Conservation (phyloP, 1,139 yeast genomes). For the Maudiozyma humilis region DNA sequence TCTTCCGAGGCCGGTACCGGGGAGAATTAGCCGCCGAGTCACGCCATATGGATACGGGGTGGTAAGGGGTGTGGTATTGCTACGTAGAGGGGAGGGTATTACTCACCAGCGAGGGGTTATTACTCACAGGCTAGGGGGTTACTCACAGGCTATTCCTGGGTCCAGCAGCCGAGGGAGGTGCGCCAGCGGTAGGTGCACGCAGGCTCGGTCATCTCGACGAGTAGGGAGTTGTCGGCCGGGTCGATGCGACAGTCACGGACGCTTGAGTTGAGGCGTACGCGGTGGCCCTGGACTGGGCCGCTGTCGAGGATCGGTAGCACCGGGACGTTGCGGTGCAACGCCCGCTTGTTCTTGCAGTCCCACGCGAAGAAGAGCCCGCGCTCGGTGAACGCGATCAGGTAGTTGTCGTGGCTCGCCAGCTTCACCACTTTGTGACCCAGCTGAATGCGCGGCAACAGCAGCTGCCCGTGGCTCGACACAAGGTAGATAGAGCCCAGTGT, state of each 20-base stretch:
- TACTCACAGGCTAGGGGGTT: not conserved
- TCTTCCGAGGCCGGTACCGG: not conserved
- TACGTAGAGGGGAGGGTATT: too few species aligned
- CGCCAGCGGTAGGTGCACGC: slow-evolving; percentile 17
- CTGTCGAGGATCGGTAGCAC: slow-evolving; percentile 24
- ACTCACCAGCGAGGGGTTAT: too few species aligned
- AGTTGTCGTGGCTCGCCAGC: slow-evolving; percentile 15
- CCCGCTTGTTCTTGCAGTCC: slow-evolving; percentile 18
- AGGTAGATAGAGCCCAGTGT: slow-evolving; percentile 27
- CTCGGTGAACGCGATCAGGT: slow-evolving; percentile 25
- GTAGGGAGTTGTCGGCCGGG: slow-evolving; percentile 10
- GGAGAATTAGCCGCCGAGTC: not conserved
- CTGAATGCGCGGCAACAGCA: slow-evolving; percentile 22
- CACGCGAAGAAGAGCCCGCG: slow-evolving; percentile 29
- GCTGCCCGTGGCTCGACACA: slow-evolving; percentile 23
- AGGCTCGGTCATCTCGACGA: slow-evolving; percentile 15
- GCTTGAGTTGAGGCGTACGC: slow-evolving; percentile 22
- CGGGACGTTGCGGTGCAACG: slow-evolving; percentile 23
- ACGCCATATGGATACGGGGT: not conserved
- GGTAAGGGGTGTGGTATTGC: too few species aligned
- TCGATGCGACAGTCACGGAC: slow-evolving; percentile 15
- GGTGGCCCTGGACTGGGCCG: slow-evolving; percentile 23
- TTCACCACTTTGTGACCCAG: slow-evolving; percentile 29
- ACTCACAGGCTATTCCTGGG: slow-evolving; percentile 1
- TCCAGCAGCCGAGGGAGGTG: slow-evolving; percentile 25